A percentile compares a stretch with the other conserved stretches of the same genome.
phyloP scores from a whole-genome alignment of 2,329 filamentous ascomycete species.

The Pseudocercospora cruenta region DNA sequence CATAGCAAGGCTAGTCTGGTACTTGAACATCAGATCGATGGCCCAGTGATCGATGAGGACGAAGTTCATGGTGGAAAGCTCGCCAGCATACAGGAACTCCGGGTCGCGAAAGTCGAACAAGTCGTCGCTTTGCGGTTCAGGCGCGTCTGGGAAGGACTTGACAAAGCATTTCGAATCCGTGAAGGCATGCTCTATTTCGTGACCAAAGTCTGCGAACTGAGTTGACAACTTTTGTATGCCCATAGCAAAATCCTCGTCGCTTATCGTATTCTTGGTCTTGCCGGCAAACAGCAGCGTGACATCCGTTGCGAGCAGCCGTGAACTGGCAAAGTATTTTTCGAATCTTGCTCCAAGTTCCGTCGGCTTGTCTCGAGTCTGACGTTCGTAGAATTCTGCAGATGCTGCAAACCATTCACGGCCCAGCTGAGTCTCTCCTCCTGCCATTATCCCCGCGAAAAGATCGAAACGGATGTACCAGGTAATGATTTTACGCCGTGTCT shows the following conservation, averaged over 20 bases:
- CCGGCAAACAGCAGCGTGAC: slow-evolving; percentile 77
- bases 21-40: slow-evolving; percentile 77
- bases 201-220: slow-evolving; percentile 55
- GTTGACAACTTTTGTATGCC: slow-evolving; percentile 55
- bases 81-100: slow-evolving; percentile 69
- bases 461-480: slow-evolving; percentile 93
- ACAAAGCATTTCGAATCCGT: slow-evolving; percentile 66
- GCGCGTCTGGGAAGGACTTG: slow-evolving; percentile 62
- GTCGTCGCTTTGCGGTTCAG: slow-evolving; percentile 56
- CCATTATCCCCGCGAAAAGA: slow-evolving; percentile 79
- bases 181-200: slow-evolving; percentile 64
- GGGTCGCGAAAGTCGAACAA: slow-evolving; percentile 75
- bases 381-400: slow-evolving; percentile 65
- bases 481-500: slow-evolving; percentile 72
- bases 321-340: slow-evolving; percentile 62
- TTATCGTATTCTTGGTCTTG: slow-evolving; percentile 66
- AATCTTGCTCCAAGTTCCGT: slow-evolving; percentile 67
- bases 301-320: slow-evolving; percentile 76
- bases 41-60: slow-evolving; percentile 77
- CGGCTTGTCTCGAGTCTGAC: slow-evolving; percentile 63
- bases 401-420: slow-evolving; percentile 76
- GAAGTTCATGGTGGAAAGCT: slow-evolving; percentile 74
- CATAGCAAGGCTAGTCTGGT: slow-evolving; percentile 66
- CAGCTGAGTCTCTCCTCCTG: slow-evolving; percentile 73
- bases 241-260: slow-evolving; percentile 64